Percentiles rank a stretch among this genome's conserved stretches.
Conservation (phyloP, 345 rosid species). For the Alliaria petiolata region DNA sequence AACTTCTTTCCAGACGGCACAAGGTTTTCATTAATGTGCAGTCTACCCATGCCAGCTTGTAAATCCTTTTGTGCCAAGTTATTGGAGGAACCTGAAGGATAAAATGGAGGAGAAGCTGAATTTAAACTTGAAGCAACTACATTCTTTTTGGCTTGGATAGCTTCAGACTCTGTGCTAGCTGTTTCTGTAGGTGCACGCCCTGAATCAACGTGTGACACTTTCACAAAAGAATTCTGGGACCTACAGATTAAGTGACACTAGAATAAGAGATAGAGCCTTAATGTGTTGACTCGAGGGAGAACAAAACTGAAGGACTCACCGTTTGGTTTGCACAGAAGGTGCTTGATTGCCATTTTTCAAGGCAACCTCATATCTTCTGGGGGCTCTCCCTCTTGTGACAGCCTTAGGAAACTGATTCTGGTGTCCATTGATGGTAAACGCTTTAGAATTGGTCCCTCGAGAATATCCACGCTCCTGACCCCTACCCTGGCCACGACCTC, state of each 20-base stretch:
- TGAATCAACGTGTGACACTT: slow-evolving; percentile 36
- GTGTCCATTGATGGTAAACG: slow-evolving; percentile 42
- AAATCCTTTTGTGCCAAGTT: slow-evolving; percentile 54
- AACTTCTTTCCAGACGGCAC: slow-evolving; percentile 45
- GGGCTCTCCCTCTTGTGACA: slow-evolving; percentile 70
- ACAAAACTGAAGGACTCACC: slow-evolving; percentile 35
- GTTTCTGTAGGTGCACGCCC: slow-evolving; percentile 36
- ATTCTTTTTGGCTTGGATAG: slow-evolving; percentile 43
- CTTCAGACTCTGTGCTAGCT: slow-evolving; percentile 46
- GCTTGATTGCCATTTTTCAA: slow-evolving; percentile 49
- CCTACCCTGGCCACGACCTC: too few relatives aligned
- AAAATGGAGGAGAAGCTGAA: slow-evolving; percentile 96
- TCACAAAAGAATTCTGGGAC: slow-evolving; percentile 47
- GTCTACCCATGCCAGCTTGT: slow-evolving; percentile 61
- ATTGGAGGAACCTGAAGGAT: slow-evolving; percentile 77
- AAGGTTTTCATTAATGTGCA: slow-evolving; percentile 46
- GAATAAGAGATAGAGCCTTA: not conserved
- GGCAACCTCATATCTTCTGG: slow-evolving; percentile 61
- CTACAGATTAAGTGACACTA: slow-evolving; percentile 35
- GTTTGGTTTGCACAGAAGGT: slow-evolving; percentile 49
- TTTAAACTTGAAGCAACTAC: slow-evolving; percentile 66
- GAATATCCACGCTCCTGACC: slow-evolving; percentile 48
- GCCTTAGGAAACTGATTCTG: slow-evolving; percentile 53
- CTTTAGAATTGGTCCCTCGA: slow-evolving; percentile 49
- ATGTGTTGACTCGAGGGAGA: not conserved